Base-by-base conservation (phyloP, 2,329 filamentous ascomycete genomes). In the Trichoderma hamatum region DNA sequence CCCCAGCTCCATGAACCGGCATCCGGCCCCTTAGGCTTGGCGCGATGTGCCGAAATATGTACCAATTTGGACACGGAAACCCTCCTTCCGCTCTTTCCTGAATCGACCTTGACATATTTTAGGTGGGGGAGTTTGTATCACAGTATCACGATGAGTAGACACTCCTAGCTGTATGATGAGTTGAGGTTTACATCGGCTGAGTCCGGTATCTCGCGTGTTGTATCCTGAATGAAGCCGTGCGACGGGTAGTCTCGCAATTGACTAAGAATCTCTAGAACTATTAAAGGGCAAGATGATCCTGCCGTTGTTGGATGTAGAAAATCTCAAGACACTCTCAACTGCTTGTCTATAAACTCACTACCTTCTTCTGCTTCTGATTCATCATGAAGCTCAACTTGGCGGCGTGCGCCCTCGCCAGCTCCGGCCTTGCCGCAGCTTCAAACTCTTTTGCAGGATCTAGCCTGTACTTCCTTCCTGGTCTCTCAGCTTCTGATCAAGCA, bases 401-500 rank as follows among this genome's bases (percentile, higher is more conserved):
- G 32, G 61, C 61, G 3, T 39, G 14, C 24, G 64, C 39, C 19
- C 14, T 67, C 13, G 64, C 64, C 39, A 43, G 54, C 65, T 70
- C 69, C 5, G 30, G 59, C 5, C 28, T 39, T 32, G 69, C 36
- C 10, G 21, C 51, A 3, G 59, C 52, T 62, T 68, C 58, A 51
- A 69, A 56, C 70, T 70, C 36, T 66, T 71, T 71, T 64, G 66
- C 70, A 34, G 71, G 72, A 34, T 70, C 72, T 16, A 73, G 71
- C 71, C 54, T 70, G 61, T 73, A 72, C 66, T 73, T 70, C 28
- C 51, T 72, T 5, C 71, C 71, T 51, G 71, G 68, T 11, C 65
- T 73, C n/a, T 70, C 71, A 6, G 67, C 71, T 14, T 64, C 58
- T 1, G 71, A 70, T 46, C 72, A 73, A 52, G 67, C 71, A 3